Base-by-base conservation (phyloP, 1,139 yeast species). In the Nakaseomyces glabratus region DNA sequence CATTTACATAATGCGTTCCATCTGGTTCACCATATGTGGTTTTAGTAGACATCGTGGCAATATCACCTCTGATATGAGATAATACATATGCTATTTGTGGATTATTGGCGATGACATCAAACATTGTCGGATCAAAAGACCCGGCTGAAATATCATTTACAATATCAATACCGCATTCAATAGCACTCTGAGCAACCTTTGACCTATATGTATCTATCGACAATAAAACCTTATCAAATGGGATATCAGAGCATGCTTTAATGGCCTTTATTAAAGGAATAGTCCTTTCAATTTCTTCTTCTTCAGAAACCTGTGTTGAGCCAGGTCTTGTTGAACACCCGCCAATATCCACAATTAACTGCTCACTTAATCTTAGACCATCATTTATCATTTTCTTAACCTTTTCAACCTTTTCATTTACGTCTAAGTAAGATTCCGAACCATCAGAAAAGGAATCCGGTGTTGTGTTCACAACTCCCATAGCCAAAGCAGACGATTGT, bases 371-470 rank as follows among this genome's bases (percentile, higher is more conserved):
- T 16, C 67, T 66, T 8, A 72, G 71, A 0, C 88, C 93, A 14
- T 70, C 65, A 1, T 57, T 49, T 8, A 77, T 72, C 57, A 77
- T 66, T 19, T 55, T 43, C 36, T 60, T 51, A 0, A 73, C 70
- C 2, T 54, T 48, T 1, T 43, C 45, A 1, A 70, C 45, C 1
- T 75, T 70, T 18, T 62, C 59, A 0, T 62, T 62, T 3, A 70
- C 45, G 3, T 55, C 53, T 2, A 47, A 40, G 4, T 61, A 55
- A 17, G 65, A 47, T 17, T 51, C 49, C 0, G 93, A 88, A 1
- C 95, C 97, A 58, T 93, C 98, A 35, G 95, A 84, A 52, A 90
- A 90, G 0, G 96, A 86, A 55, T 93, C 97, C 0, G 97, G 96
- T 0, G 98, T 90, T 14, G 81, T 70, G 51, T 90, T 90, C 39